Evolutionary conservation across 495 filamentous ascomycete species (phyloP).

Genomic region (Xylaria longipes): DNA sequence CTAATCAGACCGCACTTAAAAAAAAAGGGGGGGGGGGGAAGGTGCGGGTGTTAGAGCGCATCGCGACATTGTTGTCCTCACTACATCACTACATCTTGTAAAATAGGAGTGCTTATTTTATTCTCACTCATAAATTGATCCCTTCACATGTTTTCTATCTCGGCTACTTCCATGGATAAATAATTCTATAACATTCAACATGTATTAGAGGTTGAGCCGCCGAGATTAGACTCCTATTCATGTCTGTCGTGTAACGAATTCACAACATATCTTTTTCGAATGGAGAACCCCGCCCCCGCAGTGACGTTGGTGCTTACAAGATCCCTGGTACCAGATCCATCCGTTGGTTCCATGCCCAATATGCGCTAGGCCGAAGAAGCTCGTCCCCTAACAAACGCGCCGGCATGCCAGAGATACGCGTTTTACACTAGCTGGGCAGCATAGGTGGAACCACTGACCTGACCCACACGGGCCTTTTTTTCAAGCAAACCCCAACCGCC

Average conservation of each 20-base stretch:
- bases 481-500: neutral
- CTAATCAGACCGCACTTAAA: neutral
- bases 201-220: neutral
- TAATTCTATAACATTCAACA: neutral
- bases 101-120: neutral
- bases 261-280: neutral
- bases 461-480: neutral
- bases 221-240: neutral
- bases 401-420: neutral
- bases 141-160: neutral
- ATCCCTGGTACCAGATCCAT: neutral
- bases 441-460: too few species aligned
- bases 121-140: neutral
- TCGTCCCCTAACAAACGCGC: constrained; percentile 12
- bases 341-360: neutral
- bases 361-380: neutral
- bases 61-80: neutral
- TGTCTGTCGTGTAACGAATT: neutral
- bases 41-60: neutral
- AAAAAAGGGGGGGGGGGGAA: too few species aligned
- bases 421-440: neutral
- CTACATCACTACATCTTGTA: too few species aligned
- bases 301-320: constrained; percentile 15
- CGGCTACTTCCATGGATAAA: neutral
- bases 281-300: constrained; percentile 26